A percentile compares a stretch with the other conserved stretches of the same genome.
Conservation (phyloP, 1,139 yeast species). For the Magnusiomyces suaveolens region DNA sequence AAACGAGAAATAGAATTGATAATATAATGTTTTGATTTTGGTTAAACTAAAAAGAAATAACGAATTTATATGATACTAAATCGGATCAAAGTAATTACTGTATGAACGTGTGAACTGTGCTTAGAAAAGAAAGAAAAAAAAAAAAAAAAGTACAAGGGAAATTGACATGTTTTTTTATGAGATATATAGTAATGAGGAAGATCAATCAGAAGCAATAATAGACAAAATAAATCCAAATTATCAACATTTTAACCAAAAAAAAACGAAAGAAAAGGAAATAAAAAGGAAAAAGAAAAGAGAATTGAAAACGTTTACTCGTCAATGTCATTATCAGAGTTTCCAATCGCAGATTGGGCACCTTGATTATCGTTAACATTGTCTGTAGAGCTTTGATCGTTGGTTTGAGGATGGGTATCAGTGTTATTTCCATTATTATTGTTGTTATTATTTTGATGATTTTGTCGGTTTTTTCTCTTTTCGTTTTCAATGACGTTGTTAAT, state of each 20-base stretch:
- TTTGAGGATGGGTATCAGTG: not conserved
- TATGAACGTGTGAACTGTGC: no score
- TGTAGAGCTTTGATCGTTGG: not conserved
- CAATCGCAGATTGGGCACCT: not conserved
- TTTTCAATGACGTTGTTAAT: slow-evolving; percentile 67
- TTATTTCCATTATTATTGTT: not conserved
- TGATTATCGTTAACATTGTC: not conserved
- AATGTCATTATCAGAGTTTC: not conserved
- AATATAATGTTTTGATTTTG: not conserved
- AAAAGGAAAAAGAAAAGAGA: not conserved
- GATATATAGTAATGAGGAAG: no score
- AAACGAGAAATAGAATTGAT: not conserved
- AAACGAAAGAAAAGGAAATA: not conserved
- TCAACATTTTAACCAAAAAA: not conserved
- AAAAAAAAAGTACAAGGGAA: no score
- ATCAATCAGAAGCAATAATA: no score
- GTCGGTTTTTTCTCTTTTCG: slow-evolving; percentile 34
- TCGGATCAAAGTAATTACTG: no score
- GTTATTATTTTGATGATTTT: slow-evolving; percentile 1
- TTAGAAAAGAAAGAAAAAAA: no score
- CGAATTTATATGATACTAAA: no score
- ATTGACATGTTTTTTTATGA: no score
- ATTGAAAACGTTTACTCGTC: not conserved
- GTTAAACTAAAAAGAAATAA: no score
- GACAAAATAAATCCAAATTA: not conserved